Evolutionary conservation across 2,329 filamentous ascomycete genomes (phyloP).

Genomic region (Neonectria coccinea): DNA sequence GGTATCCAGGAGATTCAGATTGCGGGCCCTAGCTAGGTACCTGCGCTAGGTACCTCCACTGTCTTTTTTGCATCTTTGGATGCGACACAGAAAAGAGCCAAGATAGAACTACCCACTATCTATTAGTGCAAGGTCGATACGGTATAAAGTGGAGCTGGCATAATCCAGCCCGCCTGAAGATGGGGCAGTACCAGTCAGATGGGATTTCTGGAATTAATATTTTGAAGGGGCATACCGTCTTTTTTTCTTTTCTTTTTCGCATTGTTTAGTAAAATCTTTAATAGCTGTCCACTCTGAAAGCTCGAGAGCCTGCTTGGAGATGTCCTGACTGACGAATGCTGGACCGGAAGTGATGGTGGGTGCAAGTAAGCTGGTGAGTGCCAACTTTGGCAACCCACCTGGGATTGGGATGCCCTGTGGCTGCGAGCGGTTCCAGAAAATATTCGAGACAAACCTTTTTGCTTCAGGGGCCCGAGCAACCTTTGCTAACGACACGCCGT

Average conservation of each 20-base stretch:
- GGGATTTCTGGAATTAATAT: too few species aligned
- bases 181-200: too few species aligned
- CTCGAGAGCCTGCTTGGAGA: not conserved
- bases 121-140: not conserved
- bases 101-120: not conserved
- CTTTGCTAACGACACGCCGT: too few species aligned
- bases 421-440: too few species aligned
- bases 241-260: not conserved
- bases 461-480: too few species aligned
- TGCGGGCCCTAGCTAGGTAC: too few species aligned
- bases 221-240: not conserved
- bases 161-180: not conserved
- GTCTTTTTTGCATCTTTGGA: too few species aligned
- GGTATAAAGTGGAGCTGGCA: rapidly evolving
- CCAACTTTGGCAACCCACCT: not conserved
- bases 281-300: not conserved
- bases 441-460: too few species aligned
- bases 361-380: not conserved
- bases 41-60: too few species aligned
- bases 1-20: too few species aligned
- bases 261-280: not conserved
- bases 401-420: too few species aligned
- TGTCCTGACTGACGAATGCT: not conserved
- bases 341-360: not conserved
- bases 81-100: not conserved